A percentile compares a stretch with the other conserved stretches of the same genome.
phyloP scores from a whole-genome alignment of 768 basidiomycete species.

The Mycena vitilis region DNA sequence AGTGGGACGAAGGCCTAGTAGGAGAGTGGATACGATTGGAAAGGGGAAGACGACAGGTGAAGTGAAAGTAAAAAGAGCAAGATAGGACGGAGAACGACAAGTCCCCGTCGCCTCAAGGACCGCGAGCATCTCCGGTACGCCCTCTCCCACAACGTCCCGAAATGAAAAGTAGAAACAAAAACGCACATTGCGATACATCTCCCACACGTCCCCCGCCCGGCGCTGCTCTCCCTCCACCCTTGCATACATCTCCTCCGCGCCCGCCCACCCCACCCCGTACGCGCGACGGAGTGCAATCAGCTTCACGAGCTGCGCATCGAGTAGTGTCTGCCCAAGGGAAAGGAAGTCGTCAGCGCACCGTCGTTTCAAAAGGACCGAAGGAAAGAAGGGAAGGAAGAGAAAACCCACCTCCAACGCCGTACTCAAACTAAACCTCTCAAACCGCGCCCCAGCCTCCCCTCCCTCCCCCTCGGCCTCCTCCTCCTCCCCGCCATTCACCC shows the following conservation, averaged over 20 bases:
- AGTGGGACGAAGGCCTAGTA: background rate
- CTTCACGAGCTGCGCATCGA: constrained; percentile 67
- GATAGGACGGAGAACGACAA: no score
- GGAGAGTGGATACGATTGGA: no score
- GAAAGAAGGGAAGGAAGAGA: no score
- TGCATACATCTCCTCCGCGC: constrained; percentile 66
- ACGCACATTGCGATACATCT: constrained; percentile 36
- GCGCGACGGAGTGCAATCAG: constrained; percentile 63
- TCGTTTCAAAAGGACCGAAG: no score
- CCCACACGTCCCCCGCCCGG: constrained; percentile 53
- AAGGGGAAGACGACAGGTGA: no score
- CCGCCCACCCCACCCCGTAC: constrained; percentile 75
- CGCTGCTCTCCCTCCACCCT: constrained; percentile 59
- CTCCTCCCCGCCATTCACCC: no score
- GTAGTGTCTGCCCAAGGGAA: constrained; percentile 41
- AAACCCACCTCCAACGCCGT: constrained; percentile 60
- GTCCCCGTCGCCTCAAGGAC: no score
- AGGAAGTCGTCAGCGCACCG: no score
- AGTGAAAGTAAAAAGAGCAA: no score
- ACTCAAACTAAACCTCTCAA: constrained; percentile 74
- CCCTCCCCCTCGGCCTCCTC: constrained; percentile 43
- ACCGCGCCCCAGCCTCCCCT: constrained; percentile 52
- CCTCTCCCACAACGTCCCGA: no score
- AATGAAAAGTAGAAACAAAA: no score
- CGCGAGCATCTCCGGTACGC: no score